Evolutionary conservation across 164 flowering plant species (phyloP).

Genomic region (Akebia trifoliata): DNA sequence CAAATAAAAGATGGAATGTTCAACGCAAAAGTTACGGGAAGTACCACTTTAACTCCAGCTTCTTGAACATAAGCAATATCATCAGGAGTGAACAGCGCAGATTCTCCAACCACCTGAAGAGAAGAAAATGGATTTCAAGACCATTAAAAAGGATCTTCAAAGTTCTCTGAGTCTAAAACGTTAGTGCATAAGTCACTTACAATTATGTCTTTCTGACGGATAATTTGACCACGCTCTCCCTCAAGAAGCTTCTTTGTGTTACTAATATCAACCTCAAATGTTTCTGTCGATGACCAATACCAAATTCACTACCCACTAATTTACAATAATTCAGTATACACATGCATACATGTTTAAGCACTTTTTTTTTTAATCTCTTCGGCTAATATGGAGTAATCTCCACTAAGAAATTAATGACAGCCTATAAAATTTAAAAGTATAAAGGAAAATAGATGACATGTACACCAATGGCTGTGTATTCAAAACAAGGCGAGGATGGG

Average conservation of each 20-base stretch:
- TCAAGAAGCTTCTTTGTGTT: slow-evolving; percentile 85
- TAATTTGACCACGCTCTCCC: slow-evolving; percentile 70
- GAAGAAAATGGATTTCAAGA: background rate
- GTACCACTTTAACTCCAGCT: slow-evolving; percentile 96
- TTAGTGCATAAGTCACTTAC: slow-evolving; percentile 36
- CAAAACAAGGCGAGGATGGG: too few species aligned
- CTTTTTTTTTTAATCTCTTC: too few species aligned
- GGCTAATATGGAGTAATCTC: too few species aligned
- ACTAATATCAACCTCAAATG: slow-evolving; percentile 81
- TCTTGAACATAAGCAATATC: slow-evolving; percentile 94
- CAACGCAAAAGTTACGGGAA: too few species aligned
- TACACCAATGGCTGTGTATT: too few species aligned
- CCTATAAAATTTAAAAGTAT: too few species aligned
- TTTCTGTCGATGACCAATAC: slow-evolving; percentile 38
- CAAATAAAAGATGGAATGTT: too few species aligned
- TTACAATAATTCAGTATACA: background rate
- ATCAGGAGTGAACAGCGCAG: slow-evolving; percentile 87
- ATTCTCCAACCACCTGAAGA: slow-evolving; percentile 91
- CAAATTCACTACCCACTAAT: background rate
- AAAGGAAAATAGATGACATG: too few species aligned
- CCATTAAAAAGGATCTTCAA: background rate
- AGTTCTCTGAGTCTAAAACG: background rate
- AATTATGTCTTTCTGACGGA: slow-evolving; percentile 65
- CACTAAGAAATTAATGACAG: too few species aligned
- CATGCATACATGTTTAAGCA: background rate